phyloP scores from a whole-genome alignment of 352 stramenopile genomes.

The Peronospora destructor region DNA sequence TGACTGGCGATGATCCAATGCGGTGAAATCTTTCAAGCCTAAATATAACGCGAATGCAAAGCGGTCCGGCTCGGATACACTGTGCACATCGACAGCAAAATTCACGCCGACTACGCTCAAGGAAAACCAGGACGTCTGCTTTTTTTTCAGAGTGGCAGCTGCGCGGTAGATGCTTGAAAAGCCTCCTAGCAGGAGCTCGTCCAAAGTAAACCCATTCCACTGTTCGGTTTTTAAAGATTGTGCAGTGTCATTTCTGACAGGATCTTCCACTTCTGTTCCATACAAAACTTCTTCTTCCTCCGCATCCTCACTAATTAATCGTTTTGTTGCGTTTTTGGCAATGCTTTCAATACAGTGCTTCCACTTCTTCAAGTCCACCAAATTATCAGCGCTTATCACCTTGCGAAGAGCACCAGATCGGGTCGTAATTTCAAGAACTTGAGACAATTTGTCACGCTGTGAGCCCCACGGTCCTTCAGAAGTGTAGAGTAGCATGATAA shows the following conservation, averaged over 20 bases:
- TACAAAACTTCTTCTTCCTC: constrained; percentile 35
- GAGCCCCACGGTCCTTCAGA: constrained; percentile 43
- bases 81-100: constrained; percentile 59
- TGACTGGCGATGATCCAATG: constrained; percentile 60
- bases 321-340: constrained; percentile 35
- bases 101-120: constrained; percentile 53
- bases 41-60: constrained; percentile 59
- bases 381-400: constrained; percentile 55
- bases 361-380: constrained; percentile 64
- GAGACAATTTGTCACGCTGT: constrained; percentile 17
- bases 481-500: constrained; percentile 55
- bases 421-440: constrained; percentile 59
- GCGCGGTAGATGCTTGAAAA: constrained; percentile 70
- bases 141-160: constrained; percentile 34
- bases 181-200: constrained; percentile 54
- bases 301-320: constrained; percentile 16
- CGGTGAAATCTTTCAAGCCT: constrained; percentile 49
- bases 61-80: constrained; percentile 52
- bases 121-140: constrained; percentile 67
- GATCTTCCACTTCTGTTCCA: constrained; percentile 20
- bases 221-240: constrained; percentile 10
- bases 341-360: constrained; percentile 60
- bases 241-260: constrained; percentile 8
- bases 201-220: constrained; percentile 25
- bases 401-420: constrained; percentile 41